phyloP scores from a whole-genome alignment of 2,329 filamentous ascomycete species.

The Neophaeococcomyces aloes region DNA sequence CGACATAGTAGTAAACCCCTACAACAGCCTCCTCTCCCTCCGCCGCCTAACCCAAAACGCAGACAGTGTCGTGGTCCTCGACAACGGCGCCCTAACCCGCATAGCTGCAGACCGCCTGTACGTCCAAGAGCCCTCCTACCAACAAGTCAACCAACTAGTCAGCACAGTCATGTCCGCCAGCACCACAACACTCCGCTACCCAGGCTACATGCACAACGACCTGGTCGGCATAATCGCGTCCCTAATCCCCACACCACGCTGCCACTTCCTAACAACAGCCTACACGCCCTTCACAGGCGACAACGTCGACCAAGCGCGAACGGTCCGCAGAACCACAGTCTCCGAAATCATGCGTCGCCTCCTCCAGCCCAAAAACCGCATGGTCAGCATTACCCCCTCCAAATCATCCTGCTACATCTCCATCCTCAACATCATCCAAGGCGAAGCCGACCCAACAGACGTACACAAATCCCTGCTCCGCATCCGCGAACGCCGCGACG shows the following conservation, averaged over 20 bases:
- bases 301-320: conserved; percentile 93
- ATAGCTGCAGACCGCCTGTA: conserved; percentile 92
- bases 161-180: conserved; percentile 98
- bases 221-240: conserved; percentile 93
- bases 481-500: conserved; percentile 85
- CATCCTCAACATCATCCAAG: conserved; percentile 97
- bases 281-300: conserved; percentile 97
- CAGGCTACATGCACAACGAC: conserved; percentile 99
- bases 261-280: conserved; percentile 96
- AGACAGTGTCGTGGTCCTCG: conserved; percentile 91
- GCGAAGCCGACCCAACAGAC: conserved; percentile 94
- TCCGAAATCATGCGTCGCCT: conserved; percentile 93
- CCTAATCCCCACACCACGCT: conserved; percentile 88
- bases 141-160: conserved; percentile 94
- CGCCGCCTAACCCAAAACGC: conserved; percentile 86
- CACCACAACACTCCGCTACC: conserved; percentile 91
- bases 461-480: conserved; percentile 94
- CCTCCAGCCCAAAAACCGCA: conserved; percentile 95
- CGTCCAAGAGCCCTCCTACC: conserved; percentile 88
- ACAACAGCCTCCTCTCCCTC: conserved; percentile 92
- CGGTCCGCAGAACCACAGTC: conserved; percentile 94
- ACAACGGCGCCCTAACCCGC: conserved; percentile 85
- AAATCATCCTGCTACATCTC: conserved; percentile 99
- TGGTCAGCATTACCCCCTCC: conserved; percentile 90
- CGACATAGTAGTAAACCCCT: conserved; percentile 94